phyloP scores from a whole-genome alignment of 768 basidiomycete species.

The Erythrobasidium yunnanense region DNA sequence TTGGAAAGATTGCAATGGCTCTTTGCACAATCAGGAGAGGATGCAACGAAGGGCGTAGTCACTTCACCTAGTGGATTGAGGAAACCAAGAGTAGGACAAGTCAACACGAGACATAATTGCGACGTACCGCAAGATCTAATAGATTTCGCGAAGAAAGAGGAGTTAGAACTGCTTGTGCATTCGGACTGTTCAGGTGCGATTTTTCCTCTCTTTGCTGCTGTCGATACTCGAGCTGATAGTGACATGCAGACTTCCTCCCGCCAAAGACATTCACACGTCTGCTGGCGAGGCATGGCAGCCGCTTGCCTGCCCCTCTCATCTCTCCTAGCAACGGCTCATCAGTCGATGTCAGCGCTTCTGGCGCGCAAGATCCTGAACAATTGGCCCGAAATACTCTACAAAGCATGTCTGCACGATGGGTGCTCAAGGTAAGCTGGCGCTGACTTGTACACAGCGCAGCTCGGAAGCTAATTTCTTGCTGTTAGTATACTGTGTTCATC shows the following conservation, averaged over 20 bases:
- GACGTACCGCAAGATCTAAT: constrained; percentile 12
- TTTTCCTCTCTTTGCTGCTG: background rate
- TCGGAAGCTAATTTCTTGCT: too few relatives aligned
- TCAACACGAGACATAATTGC: constrained; percentile 25
- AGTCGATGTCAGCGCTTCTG: background rate
- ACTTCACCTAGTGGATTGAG: background rate
- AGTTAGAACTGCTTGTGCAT: constrained; percentile 24
- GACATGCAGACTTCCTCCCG: constrained; percentile 22
- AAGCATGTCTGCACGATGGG: constrained; percentile 25
- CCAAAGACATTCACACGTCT: constrained; percentile 12
- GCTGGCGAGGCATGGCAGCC: background rate
- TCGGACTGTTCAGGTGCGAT: constrained; percentile 20
- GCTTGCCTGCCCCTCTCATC: constrained; percentile 4
- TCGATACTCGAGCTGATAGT: background rate
- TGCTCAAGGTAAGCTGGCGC: too few relatives aligned
- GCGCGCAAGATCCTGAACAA: background rate
- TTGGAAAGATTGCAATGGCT: constrained; percentile 20
- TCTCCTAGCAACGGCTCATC: background rate
- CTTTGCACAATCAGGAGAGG: background rate
- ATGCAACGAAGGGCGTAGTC: background rate
- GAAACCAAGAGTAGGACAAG: constrained; percentile 20
- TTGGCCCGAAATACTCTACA: background rate
- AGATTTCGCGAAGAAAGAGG: constrained; percentile 26
- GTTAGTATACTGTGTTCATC: constrained; percentile 28
- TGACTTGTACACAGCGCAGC: too few relatives aligned